Conservation (phyloP, 176 grass and related monocot genomes). For the Oryza rufipogon region DNA sequence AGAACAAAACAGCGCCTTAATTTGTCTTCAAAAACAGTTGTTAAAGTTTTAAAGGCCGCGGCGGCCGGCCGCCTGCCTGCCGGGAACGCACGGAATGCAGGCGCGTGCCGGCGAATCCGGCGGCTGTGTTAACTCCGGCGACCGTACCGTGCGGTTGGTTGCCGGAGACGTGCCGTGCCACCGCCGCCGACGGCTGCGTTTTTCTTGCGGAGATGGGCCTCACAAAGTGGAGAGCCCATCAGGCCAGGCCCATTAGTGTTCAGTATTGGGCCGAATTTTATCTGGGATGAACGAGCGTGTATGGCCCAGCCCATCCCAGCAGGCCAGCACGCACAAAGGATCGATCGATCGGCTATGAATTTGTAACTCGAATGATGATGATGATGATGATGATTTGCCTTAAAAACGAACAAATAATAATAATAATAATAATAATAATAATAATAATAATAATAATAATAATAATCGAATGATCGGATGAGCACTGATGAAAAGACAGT, state of each 20-base stretch:
- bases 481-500: neutral
- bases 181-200: neutral
- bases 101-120: neutral
- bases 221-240: neutral
- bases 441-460: too few relatives aligned
- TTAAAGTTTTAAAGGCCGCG: too few relatives aligned
- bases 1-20: too few relatives aligned
- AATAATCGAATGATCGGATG: too few relatives aligned
- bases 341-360: neutral
- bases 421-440: too few relatives aligned
- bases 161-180: neutral
- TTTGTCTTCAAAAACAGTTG: too few relatives aligned
- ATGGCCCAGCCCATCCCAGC: neutral
- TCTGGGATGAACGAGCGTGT: neutral
- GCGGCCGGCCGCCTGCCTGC: too few relatives aligned
- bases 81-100: neutral
- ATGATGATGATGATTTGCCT: too few relatives aligned
- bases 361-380: neutral
- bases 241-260: neutral
- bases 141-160: neutral
- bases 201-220: neutral
- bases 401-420: too few relatives aligned
- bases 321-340: neutral
- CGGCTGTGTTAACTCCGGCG: neutral
- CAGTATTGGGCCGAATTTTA: neutral